Conservation (phyloP, 2,329 filamentous ascomycete genomes). For the Pseudogymnoascus sp. region DNA sequence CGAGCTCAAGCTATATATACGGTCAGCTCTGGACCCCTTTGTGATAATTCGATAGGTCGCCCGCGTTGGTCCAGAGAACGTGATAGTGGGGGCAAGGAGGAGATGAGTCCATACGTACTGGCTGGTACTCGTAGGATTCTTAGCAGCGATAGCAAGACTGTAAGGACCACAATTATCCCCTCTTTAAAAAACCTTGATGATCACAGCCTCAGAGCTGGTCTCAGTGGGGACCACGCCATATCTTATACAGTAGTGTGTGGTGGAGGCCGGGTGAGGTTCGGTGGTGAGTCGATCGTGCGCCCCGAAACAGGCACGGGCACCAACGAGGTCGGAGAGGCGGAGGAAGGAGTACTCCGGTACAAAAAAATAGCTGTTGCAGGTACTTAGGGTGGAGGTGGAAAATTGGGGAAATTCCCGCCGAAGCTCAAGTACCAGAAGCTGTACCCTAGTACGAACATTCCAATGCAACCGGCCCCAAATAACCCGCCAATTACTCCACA, state of each 20-base stretch:
- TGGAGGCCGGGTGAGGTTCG: background rate
- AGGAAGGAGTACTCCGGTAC: background rate
- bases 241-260: background rate
- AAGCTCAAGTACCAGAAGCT: background rate
- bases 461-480: background rate
- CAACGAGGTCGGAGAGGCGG: background rate
- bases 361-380: background rate
- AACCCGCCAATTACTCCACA: slow-evolving; percentile 6
- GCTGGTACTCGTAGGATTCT: background rate
- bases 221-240: slow-evolving; percentile 3
- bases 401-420: background rate
- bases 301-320: slow-evolving; percentile 6
- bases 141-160: background rate
- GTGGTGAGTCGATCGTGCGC: slow-evolving; percentile 2
- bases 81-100: background rate
- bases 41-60: slow-evolving; percentile 2
- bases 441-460: background rate
- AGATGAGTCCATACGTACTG: background rate
- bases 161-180: background rate
- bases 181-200: slow-evolving; percentile 7
- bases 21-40: slow-evolving; percentile 1
- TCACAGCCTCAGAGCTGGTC: slow-evolving; percentile 3
- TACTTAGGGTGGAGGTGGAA: background rate
- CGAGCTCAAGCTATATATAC: slow-evolving; percentile 3
- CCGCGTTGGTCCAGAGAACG: background rate